These are phyloP conservation scores for Podaxis sp. DNA, from an alignment of 768 basidiomycete species.

Conservation along the genomic window DNA sequence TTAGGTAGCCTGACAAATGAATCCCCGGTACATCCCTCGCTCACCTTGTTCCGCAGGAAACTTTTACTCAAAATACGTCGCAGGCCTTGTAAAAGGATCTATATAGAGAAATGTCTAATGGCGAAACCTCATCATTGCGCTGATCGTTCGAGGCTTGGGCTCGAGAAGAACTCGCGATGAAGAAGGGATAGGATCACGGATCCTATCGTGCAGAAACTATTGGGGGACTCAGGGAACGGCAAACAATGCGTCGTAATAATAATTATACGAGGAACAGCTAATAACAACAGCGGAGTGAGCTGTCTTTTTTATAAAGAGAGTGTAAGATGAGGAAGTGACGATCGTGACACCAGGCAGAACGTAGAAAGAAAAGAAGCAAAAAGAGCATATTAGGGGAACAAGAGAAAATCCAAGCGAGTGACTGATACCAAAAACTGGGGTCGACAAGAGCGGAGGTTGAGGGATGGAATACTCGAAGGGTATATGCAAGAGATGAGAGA, in stretches of 20 bases:
- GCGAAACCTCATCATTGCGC: too few species aligned
- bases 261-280: slow-evolving; percentile 27
- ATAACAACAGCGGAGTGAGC: slow-evolving; percentile 9
- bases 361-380: slow-evolving; percentile 31
- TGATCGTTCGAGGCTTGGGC: too few species aligned
- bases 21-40: too few species aligned
- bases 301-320: slow-evolving; percentile 20
- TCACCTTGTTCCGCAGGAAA: too few species aligned
- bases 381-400: slow-evolving; percentile 20
- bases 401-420: slow-evolving; percentile 58
- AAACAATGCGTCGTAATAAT: slow-evolving; percentile 24
- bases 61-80: too few species aligned
- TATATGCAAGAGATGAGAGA: slow-evolving; percentile 40
- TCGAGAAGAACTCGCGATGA: too few species aligned
- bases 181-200: too few species aligned
- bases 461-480: slow-evolving; percentile 41
- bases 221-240: slow-evolving; percentile 17
- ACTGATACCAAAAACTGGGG: slow-evolving; percentile 30
- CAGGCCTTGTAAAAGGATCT: too few species aligned
- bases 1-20: too few species aligned
- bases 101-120: too few species aligned
- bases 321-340: slow-evolving; percentile 30
- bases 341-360: slow-evolving; percentile 26
- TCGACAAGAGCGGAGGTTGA: slow-evolving; percentile 21
- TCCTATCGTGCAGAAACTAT: background rate